Evolutionary conservation across 2,329 filamentous ascomycete genomes (phyloP).

Genomic region (Fusarium hostae): DNA sequence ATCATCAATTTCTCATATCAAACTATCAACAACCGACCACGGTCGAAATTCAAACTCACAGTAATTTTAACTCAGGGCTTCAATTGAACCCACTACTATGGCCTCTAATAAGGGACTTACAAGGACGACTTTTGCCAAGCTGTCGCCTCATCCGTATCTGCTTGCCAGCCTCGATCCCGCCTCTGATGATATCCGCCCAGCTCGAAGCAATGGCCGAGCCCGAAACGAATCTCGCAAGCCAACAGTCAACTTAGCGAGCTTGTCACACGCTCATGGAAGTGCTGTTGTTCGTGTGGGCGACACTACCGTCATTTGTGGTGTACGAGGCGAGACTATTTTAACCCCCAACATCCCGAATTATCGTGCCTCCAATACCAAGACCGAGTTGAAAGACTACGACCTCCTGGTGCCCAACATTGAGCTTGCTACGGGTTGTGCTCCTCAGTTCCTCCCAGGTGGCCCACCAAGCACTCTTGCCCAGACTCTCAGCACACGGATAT

Average conservation of each 20-base stretch:
- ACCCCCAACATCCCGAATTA: constrained; percentile 78
- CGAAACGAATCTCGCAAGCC: constrained; percentile 76
- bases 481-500: constrained; percentile 82
- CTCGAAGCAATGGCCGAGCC: constrained; percentile 83
- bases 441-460: constrained; percentile 84
- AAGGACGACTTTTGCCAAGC: constrained; percentile 83
- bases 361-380: constrained; percentile 56
- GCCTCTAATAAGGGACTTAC: constrained; percentile 56
- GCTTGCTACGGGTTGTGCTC: constrained; percentile 88
- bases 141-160: constrained; percentile 89
- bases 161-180: constrained; percentile 83
- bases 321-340: constrained; percentile 85
- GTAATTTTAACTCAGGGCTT: neutral
- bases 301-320: constrained; percentile 93
- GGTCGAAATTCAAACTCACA: neutral
- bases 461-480: constrained; percentile 85
- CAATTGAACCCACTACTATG: constrained; percentile 31
- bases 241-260: constrained; percentile 82
- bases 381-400: constrained; percentile 70
- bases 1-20: constrained; percentile 20
- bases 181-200: constrained; percentile 58
- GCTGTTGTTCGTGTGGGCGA: constrained; percentile 89
- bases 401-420: constrained; percentile 95
- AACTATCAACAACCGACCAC: neutral
- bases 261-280: constrained; percentile 91